A percentile compares a stretch with the other conserved stretches of the same genome.
These are phyloP conservation scores for Coprinellus micaceus DNA, from an alignment of 768 basidiomycete genomes.

Conservation along the genomic window DNA sequence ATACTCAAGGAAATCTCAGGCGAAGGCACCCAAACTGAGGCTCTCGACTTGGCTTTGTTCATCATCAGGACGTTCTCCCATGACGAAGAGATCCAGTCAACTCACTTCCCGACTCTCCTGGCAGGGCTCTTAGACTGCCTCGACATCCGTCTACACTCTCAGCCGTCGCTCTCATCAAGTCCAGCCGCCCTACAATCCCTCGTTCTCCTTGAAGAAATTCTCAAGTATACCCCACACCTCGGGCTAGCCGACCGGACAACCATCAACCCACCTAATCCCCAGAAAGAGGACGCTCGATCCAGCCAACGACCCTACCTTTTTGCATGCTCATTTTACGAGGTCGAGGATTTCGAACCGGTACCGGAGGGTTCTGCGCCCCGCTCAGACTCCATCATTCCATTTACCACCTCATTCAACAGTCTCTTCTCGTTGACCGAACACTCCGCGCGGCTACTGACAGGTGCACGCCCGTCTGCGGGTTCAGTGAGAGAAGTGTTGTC, in stretches of 20 bases:
- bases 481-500: constrained; percentile 48
- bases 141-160: constrained; percentile 42
- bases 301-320: constrained; percentile 47
- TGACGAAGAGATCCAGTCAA: constrained; percentile 81
- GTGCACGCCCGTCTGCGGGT: constrained; percentile 26
- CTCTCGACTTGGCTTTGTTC: constrained; percentile 65
- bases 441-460: constrained; percentile 38
- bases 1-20: constrained; percentile 54
- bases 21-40: constrained; percentile 43
- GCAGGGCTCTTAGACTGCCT: constrained; percentile 62
- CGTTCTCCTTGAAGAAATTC: constrained; percentile 50
- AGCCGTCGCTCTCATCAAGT: constrained; percentile 24
- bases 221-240: constrained; percentile 47
- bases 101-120: constrained; percentile 81
- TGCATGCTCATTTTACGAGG: constrained; percentile 57
- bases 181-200: constrained; percentile 37
- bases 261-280: constrained; percentile 27
- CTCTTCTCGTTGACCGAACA: constrained; percentile 43
- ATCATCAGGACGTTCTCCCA: constrained; percentile 73
- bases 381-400: constrained; percentile 40
- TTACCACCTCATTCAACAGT: constrained; percentile 56
- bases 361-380: constrained; percentile 14
- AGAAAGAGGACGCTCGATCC: constrained; percentile 26
- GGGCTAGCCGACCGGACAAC: constrained; percentile 51
- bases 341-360: constrained; percentile 32